Conservation (phyloP, 23 red algal genomes). For the Gracilaria gracilis region DNA sequence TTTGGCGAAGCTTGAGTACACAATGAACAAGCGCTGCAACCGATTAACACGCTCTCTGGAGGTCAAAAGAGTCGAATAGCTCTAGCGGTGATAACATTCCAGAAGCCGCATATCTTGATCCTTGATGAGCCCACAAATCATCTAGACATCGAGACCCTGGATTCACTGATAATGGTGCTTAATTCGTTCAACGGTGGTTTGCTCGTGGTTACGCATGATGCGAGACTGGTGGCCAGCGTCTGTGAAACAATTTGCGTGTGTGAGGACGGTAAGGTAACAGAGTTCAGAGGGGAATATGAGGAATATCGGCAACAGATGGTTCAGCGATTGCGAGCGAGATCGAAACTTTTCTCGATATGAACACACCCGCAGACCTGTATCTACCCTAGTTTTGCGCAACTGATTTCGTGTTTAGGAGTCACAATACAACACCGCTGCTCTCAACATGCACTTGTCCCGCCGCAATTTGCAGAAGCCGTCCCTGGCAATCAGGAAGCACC, state of each 20-base stretch:
- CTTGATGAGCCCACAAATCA: slow-evolving; percentile 80
- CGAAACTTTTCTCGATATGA: slow-evolving; percentile 51
- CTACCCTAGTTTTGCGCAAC: no score
- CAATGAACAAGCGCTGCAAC: slow-evolving; percentile 83
- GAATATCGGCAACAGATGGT: slow-evolving; percentile 83
- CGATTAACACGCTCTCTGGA: slow-evolving; percentile 90
- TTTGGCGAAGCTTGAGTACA: slow-evolving; percentile 77
- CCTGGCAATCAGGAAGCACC: no score
- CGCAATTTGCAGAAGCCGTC: no score
- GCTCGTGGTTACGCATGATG: slow-evolving; percentile 82
- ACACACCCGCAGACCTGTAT: no score
- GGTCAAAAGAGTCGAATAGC: slow-evolving; percentile 94
- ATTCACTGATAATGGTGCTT: slow-evolving; percentile 85
- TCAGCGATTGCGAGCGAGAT: slow-evolving; percentile 50
- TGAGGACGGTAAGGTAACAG: slow-evolving; percentile 72
- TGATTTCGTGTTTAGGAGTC: no score
- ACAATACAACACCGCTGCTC: no score
- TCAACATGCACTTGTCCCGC: no score
- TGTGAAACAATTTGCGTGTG: slow-evolving; percentile 85
- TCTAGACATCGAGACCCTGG: slow-evolving; percentile 83
- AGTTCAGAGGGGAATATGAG: slow-evolving; percentile 82
- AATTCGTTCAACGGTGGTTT: slow-evolving; percentile 95
- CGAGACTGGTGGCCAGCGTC: slow-evolving; percentile 78
- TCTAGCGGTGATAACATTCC: slow-evolving; percentile 84
- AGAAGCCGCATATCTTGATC: slow-evolving; percentile 79